phyloP scores from a whole-genome alignment of 345 rosid genomes.

The Citrus maxima region DNA sequence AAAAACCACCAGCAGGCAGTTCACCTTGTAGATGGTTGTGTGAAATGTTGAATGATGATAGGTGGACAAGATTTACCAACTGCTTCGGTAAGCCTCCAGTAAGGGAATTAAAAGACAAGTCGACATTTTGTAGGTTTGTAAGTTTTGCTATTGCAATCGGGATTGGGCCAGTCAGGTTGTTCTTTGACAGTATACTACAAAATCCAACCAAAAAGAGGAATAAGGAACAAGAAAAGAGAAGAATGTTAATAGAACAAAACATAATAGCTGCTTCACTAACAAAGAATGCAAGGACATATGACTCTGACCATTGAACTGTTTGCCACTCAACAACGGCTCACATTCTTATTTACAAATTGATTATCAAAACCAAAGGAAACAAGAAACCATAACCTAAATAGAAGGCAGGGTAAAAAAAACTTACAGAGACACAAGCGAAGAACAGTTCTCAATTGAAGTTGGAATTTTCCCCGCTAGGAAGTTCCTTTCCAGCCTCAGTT shows the following conservation, averaged over 20 bases:
- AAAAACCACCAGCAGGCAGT: conserved; percentile 81
- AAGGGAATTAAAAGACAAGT: conserved; percentile 63
- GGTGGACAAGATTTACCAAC: conserved; percentile 71
- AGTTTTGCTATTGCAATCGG: conserved; percentile 66
- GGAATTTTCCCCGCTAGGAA: conserved; percentile 62
- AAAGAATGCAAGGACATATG: neutral
- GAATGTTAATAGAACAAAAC: conserved; percentile 6
- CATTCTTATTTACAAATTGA: neutral
- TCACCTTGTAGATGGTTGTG: conserved; percentile 80
- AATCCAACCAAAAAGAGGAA: conserved; percentile 8
- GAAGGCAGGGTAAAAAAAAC: conserved; percentile 19
- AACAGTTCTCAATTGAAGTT: conserved; percentile 55
- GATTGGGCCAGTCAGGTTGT: conserved; percentile 59
- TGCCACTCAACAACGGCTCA: neutral
- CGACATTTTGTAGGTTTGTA: conserved; percentile 54
- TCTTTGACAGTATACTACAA: conserved; percentile 61
- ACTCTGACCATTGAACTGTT: neutral
- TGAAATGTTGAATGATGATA: conserved; percentile 74
- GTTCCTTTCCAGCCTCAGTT: conserved; percentile 64
- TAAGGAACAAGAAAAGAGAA: neutral
- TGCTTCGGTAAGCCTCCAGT: conserved; percentile 70
- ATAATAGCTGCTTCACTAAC: neutral
- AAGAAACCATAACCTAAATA: conserved; percentile 11
- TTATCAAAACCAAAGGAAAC: neutral
- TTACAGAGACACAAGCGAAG: conserved; percentile 62